Percentiles rank a stretch among this genome's conserved stretches.
These are phyloP conservation scores for Lepraria neglecta DNA, from an alignment of 495 filamentous ascomycete genomes.

Conservation along the genomic window DNA sequence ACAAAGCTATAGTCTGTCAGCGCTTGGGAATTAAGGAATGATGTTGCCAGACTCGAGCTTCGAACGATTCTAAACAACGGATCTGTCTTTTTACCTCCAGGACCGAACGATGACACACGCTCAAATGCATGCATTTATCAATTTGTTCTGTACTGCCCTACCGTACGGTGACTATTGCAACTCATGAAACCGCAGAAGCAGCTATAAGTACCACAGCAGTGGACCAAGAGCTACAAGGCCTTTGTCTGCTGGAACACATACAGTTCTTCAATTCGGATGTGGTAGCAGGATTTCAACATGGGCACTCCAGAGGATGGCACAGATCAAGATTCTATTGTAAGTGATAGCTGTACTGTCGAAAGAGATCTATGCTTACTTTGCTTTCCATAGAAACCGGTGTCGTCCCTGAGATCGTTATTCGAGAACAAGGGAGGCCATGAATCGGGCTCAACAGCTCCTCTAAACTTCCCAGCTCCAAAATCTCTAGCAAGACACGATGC, in stretches of 20 bases:
- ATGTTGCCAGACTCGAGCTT: neutral
- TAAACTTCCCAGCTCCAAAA: conserved; percentile 34
- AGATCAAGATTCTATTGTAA: conserved; percentile 45
- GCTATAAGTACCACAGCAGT: neutral
- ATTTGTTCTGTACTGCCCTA: neutral
- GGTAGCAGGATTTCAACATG: conserved; percentile 22
- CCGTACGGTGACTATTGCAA: neutral
- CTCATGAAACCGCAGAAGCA: neutral
- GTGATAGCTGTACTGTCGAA: conserved; percentile 25
- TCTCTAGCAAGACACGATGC: conserved; percentile 39
- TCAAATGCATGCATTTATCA: conserved; percentile 3
- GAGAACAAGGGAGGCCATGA: conserved; percentile 69
- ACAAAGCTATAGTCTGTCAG: neutral
- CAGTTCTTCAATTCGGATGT: neutral
- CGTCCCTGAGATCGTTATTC: conserved; percentile 85
- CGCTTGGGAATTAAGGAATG: neutral
- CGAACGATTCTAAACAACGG: neutral
- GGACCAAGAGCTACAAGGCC: neutral
- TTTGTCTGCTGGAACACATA: neutral
- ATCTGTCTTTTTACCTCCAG: neutral
- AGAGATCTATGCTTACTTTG: conserved; percentile 24
- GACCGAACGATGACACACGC: neutral
- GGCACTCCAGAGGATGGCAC: conserved; percentile 36
- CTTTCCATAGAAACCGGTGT: conserved; percentile 61
- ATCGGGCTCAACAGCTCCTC: conserved; percentile 35